Base-by-base conservation (phyloP, 2,329 filamentous ascomycete genomes). In the Fusarium cyanostomum region DNA sequence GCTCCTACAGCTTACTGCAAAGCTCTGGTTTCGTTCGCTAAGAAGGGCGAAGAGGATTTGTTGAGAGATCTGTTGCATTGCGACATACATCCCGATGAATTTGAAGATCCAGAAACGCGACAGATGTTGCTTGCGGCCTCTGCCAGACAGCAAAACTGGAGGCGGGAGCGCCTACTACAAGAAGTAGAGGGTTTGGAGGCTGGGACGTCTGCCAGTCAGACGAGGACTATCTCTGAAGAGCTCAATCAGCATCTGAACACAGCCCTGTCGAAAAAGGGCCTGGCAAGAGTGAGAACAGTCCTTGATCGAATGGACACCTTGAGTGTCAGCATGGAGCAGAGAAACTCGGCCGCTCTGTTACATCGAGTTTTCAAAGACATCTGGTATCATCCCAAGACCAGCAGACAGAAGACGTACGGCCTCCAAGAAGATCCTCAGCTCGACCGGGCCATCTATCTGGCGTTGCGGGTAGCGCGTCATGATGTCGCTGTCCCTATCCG, bases 21-120 rank as follows among this genome's bases (percentile, higher is more conserved):
- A 37, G 81, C 91, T 9, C 70, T 96, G 6, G 80, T 85, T 35
- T 84, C 86, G 53, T 85, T 95, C 54, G 89, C 89, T 5, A 75
- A 75, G 16, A 79, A 83, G 30, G 80, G 82, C 27, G 82, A 89
- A n/a, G 79, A 81, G 26, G 75, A 77, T 3, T 73, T 83, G n/a
- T 75, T 86, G 3, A 58, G 71, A 28, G 75, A 78, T 30, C 72
- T 87, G 10, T 62, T 86, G 7, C 68, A 76, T 8, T 82, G 80
- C 18, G 82, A 85, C 56, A 74, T 86, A 18, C 84, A 86, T 57
- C 84, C 84, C 1, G 82, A 85, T 28, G 81, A 86, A 21, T 86
- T 85, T 41, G 82, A 85, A 12, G 78, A 86, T 56, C 43, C 72
- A 1, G 67, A 74, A 9, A 75, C 77, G 41, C 78, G 82, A 51